Evolutionary conservation across 164 flowering plant genomes (phyloP), one percentile per base, ranked within the genome.

Genomic region (Liquidambar formosana): DNA sequence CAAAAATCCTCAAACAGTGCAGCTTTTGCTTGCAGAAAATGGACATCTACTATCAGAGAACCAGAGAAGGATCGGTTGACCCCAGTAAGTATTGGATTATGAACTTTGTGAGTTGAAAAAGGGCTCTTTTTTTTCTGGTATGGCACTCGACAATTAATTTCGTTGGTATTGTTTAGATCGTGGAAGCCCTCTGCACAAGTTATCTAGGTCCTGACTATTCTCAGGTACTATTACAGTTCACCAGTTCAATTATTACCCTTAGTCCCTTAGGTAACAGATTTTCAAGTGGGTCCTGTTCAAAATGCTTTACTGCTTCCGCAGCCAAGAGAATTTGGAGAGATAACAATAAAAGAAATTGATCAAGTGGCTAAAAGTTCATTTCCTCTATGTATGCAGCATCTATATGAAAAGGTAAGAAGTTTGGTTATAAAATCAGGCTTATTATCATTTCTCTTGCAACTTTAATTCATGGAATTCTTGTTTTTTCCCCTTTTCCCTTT

Each of bases 181-280:
- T 92, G 47, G 97, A 95, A 84, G 88, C 90, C 61, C 85, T 95
- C 3, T 82, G 86, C 77, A 70, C 91, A 71, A 89, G 93, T 71
- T 93, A 95, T 77, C 66, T 95, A 28, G 98, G 99, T 65, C 99
- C 96, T 77, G 99, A 93, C 75, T 95, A 90, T 75, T 83, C 94
- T 72, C 91, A 91, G 96, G 99, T 93, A 84, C 15, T 22, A 33
- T 33, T 33, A 33, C 41, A 33, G 41, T 53, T 73, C 47, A 63
- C 47, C 49, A 51, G 56, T 53, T 64, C 27, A 38, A 46, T 0
- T 57, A 8, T 25, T 66, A 56, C 63, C 38, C 44, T 43, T 43
- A 25, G 5, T 12, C 25, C 44, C 18, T 46, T 22, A 10, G 41
- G 21, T 63, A 16, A 43, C 15, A 51, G 58, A 66, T 21, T 45